Conservation (phyloP, 2,329 filamentous ascomycete species). For the Colletotrichum sp. region DNA sequence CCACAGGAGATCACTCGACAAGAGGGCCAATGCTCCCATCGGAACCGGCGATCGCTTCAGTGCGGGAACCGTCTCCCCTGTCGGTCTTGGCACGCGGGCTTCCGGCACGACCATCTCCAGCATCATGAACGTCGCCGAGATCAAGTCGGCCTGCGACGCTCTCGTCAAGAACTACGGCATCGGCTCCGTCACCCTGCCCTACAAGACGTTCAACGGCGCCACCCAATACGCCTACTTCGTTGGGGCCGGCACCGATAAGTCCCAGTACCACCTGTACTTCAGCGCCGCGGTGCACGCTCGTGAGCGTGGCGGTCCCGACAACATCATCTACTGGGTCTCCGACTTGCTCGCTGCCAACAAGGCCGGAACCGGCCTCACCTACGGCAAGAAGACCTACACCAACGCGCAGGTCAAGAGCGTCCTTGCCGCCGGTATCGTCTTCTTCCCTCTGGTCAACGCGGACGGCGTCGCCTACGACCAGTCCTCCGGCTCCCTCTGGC, state of each 20-base stretch:
- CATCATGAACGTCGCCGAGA: constrained; percentile 50
- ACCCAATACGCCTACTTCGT: constrained; percentile 26
- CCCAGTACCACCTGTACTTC: constrained; percentile 53
- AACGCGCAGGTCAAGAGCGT: constrained; percentile 55
- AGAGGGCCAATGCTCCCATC: constrained; percentile 29
- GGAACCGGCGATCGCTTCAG: constrained; percentile 30
- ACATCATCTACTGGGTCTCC: constrained; percentile 61
- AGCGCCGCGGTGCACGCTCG: constrained; percentile 61
- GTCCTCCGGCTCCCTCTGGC: constrained; percentile 54
- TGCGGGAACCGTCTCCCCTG: constrained; percentile 24
- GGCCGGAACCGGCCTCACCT: constrained; percentile 52
- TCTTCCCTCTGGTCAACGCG: constrained; percentile 57
- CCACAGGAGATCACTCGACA: background rate
- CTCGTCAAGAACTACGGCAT: constrained; percentile 46
- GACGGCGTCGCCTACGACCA: constrained; percentile 60
- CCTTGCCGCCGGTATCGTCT: constrained; percentile 57
- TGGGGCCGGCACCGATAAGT: constrained; percentile 23
- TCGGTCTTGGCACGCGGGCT: constrained; percentile 33
- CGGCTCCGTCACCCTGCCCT: constrained; percentile 45
- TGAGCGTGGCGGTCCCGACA: constrained; percentile 61
- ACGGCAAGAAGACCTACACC: constrained; percentile 57
- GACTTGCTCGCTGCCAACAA: constrained; percentile 61
- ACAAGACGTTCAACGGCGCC: constrained; percentile 43
- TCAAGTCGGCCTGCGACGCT: constrained; percentile 46
- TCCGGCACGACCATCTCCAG: constrained; percentile 33